phyloP scores from a whole-genome alignment of 2,329 filamentous ascomycete genomes.

The Botrytis galanthina region DNA sequence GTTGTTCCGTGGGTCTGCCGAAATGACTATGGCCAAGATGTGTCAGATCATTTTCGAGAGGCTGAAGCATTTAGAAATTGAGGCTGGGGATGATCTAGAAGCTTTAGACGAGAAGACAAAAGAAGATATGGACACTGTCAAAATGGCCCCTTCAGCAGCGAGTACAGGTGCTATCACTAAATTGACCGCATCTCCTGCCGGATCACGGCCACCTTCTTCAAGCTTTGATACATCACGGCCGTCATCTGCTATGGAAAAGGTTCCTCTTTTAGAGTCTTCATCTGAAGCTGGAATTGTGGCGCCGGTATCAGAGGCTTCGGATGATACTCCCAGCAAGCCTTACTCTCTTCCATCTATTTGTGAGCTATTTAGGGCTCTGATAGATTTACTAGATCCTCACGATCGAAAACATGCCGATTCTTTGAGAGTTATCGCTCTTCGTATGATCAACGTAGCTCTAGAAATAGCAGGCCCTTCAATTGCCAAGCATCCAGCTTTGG shows the following conservation, averaged over 20 bases:
- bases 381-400: constrained; percentile 90
- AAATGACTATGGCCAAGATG: constrained; percentile 98
- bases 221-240: constrained; percentile 43
- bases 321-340: constrained; percentile 64
- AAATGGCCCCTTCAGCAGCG: constrained; percentile 77
- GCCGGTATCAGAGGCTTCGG: constrained; percentile 36
- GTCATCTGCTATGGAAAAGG: constrained; percentile 29
- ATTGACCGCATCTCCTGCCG: constrained; percentile 46
- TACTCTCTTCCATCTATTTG: constrained; percentile 93
- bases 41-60: constrained; percentile 97
- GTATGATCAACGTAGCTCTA: constrained; percentile 94
- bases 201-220: constrained; percentile 41
- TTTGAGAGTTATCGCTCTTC: constrained; percentile 94
- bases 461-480: constrained; percentile 96
- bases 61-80: constrained; percentile 79
- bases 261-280: constrained; percentile 6
- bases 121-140: constrained; percentile 70
- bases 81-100: constrained; percentile 65
- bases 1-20: constrained; percentile 82
- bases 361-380: constrained; percentile 89
- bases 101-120: constrained; percentile 65
- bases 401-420: constrained; percentile 90
- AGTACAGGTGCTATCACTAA: constrained; percentile 58
- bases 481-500: constrained; percentile 84
- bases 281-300: constrained; percentile 33